Base-by-base conservation (phyloP, 2,329 filamentous ascomycete genomes). In the Alternaria sp. region DNA sequence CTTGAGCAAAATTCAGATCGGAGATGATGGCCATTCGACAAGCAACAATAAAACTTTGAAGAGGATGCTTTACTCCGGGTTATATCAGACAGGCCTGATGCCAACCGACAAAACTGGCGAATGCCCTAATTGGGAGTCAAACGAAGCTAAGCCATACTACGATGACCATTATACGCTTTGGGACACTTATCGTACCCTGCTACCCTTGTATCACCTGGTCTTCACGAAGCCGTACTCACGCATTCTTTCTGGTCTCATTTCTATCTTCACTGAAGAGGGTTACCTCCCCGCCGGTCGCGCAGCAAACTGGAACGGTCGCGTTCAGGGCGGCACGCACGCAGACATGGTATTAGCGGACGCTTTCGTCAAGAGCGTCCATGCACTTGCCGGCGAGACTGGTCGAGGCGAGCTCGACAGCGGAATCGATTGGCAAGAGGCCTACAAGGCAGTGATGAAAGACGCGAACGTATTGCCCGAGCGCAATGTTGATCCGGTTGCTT, bases 1-100 rank as follows among this genome's bases (percentile, higher is more conserved):
- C 3, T 77, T 90, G 9, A 84, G 83, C 52, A 89, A 87, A 62
- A 81, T 90, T 7, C 43, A 40, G 46, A 57, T 50, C 19, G 61
- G 51, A 10, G 12, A 63, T 6, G 44, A 59, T 26, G 58, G 67
- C 17, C 25, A 49, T 23, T 21, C 12, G 30, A 59, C 57, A 53
- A 59, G 50, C 12, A 45, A 68, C 53, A 52, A 47, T 45, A 50
- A 30, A 28, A 45, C 51, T 17, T n/a, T 60, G 51, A 60, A 60
- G 30, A 45, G 53, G 3, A 63, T 68, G 17, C 83, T 84, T 57
- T 81, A 82, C 15, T 70, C 73, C 2, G 50, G 65, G 1, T 76
- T 83, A 5, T 70, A 72, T 25, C 63, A 75, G 10, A 74, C 74
- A 3, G 78, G 77, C 23, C 73, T 81, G 1, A 84, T 85, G 62